These are phyloP conservation scores for Stellera chamaejasme DNA, from an alignment of 345 rosid genomes.

Conservation along the genomic window DNA sequence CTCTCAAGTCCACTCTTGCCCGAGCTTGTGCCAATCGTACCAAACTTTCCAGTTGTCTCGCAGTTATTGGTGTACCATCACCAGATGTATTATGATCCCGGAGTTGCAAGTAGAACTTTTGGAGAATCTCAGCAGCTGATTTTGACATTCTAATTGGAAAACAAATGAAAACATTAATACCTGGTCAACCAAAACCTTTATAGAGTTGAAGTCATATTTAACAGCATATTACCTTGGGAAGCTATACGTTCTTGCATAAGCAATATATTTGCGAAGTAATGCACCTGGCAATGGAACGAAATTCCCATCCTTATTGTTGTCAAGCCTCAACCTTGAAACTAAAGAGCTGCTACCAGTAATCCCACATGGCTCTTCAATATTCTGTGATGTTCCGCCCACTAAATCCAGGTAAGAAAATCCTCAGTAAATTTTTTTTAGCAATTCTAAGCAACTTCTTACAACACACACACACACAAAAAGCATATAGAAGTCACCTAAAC, in stretches of 20 bases:
- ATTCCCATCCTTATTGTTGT: constrained; percentile 55
- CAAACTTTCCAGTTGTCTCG: constrained; percentile 94
- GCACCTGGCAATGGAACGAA: constrained; percentile 77
- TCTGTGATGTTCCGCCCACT: constrained; percentile 32
- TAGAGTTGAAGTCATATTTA: constrained; percentile 2
- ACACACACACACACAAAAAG: not conserved
- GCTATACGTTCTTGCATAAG: constrained; percentile 76
- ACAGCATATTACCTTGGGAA: constrained; percentile 65
- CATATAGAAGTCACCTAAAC: constrained; percentile 27
- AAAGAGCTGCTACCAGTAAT: constrained; percentile 47
- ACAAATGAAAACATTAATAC: constrained; percentile 3
- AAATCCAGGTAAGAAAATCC: not conserved
- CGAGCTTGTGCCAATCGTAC: constrained; percentile 90
- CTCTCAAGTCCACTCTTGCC: constrained; percentile 90
- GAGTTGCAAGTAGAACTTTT: constrained; percentile 77
- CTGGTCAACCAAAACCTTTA: not conserved
- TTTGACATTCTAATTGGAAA: constrained; percentile 60
- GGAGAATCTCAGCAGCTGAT: constrained; percentile 82
- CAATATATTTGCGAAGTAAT: constrained; percentile 85
- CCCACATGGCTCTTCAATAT: constrained; percentile 27
- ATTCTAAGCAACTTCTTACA: not conserved
- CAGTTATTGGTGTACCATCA: constrained; percentile 91
- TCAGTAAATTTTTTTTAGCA: not conserved
- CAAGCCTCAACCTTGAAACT: constrained; percentile 72
- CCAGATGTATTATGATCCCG: constrained; percentile 88